Conservation (phyloP, 1,284 basidiomycete genomes). For the Irpex lacteus region DNA sequence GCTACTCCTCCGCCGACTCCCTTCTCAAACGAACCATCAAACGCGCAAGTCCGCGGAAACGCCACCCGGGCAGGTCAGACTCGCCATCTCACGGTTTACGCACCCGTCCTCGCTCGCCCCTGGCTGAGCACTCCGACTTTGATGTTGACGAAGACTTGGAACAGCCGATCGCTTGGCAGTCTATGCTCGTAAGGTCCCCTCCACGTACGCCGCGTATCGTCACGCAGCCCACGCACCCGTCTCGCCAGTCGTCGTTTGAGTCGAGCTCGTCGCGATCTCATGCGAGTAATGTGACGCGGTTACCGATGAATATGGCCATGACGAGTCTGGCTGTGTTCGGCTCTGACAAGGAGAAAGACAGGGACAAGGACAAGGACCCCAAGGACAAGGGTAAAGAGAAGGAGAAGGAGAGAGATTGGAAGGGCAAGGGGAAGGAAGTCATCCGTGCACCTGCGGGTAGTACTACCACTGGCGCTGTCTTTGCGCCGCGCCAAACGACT, state of each 20-base stretch:
- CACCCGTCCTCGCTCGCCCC: slow-evolving; percentile 12
- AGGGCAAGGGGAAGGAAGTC: slow-evolving; percentile 12
- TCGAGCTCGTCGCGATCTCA: slow-evolving; percentile 8
- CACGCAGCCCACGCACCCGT: slow-evolving; percentile 1
- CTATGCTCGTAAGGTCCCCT: background rate
- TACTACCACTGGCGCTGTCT: background rate
- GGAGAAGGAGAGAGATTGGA: background rate
- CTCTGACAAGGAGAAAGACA: slow-evolving; percentile 19
- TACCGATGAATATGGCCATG: slow-evolving; percentile 24
- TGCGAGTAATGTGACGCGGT: slow-evolving; percentile 15
- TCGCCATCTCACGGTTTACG: background rate
- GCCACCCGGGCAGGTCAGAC: slow-evolving; percentile 9
- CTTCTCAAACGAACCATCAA: slow-evolving; percentile 22
- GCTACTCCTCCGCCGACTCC: slow-evolving; percentile 29
- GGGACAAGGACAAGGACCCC: slow-evolving; percentile 10
- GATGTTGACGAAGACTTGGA: slow-evolving; percentile 5
- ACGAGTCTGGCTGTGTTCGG: slow-evolving; percentile 34
- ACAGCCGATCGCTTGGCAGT: background rate
- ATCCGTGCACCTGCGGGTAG: too few relatives aligned
- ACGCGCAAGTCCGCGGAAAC: slow-evolving; percentile 14
- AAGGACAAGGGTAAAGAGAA: slow-evolving; percentile 13
- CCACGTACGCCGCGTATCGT: background rate
- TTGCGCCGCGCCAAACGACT: background rate
- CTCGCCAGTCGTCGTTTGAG: slow-evolving; percentile 2
- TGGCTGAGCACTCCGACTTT: slow-evolving; percentile 11